Conservation (phyloP, 805 yeast species). For the Zygotorulaspora sp. region DNA sequence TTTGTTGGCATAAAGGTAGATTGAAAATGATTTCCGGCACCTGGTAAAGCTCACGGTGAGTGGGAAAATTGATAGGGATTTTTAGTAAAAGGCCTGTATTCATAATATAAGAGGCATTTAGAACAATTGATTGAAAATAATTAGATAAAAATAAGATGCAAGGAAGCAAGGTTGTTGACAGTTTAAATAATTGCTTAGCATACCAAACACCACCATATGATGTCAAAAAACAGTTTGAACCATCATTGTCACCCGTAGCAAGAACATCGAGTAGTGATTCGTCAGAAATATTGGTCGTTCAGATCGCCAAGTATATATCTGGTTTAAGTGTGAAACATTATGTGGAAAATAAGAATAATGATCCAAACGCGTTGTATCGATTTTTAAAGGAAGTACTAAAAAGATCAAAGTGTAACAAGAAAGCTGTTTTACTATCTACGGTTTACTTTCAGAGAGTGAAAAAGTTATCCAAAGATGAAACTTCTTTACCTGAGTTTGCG, state of each 20-base stretch:
- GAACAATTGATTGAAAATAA: conserved; percentile 1
- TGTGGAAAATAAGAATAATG: conserved; percentile 20
- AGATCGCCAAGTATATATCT: conserved; percentile 19
- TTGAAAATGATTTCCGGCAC: conserved; percentile 8
- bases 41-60: conserved; percentile 3
- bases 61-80: conserved; percentile 1
- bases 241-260: not conserved
- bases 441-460: conserved; percentile 17
- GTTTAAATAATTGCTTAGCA: conserved; percentile 11
- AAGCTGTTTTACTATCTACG: conserved; percentile 15
- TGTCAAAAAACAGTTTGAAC: not conserved
- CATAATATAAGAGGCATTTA: conserved; percentile 2
- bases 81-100: conserved; percentile 2
- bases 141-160: too few species aligned
- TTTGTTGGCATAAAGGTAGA: conserved; percentile 3
- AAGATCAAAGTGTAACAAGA: conserved; percentile 21
- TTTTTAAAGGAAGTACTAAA: conserved; percentile 20
- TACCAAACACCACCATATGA: conserved; percentile 17
- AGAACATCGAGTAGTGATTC: not conserved
- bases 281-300: conserved; percentile 10
- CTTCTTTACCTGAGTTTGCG: conserved; percentile 19
- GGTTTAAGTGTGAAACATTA: conserved; percentile 15
- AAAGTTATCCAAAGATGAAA: conserved; percentile 7
- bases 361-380: conserved; percentile 8
- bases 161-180: not conserved